Conservation (phyloP, 306 rosid species). For the Ormosia semicastrata region DNA sequence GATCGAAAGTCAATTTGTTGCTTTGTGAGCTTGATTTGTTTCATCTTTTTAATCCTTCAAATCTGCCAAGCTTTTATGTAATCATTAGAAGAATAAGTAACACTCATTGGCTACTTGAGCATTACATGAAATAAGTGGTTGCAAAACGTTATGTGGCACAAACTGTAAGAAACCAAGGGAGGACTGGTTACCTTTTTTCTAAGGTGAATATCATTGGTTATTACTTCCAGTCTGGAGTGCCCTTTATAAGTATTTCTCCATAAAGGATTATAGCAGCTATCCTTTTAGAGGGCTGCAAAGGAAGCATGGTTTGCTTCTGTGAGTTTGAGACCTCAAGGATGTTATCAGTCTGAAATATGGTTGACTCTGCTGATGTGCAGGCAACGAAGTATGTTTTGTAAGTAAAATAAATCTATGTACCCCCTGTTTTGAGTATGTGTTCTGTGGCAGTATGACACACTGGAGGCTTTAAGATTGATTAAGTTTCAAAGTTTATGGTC, state of each 20-base stretch:
- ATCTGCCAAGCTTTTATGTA: neutral
- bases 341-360: neutral
- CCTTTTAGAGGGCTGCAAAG: neutral
- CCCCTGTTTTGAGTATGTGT: neutral
- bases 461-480: neutral
- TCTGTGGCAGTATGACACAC: neutral
- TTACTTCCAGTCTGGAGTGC: neutral
- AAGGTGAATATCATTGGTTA: neutral
- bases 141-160: neutral
- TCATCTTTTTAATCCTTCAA: slow-evolving; percentile 2
- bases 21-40: slow-evolving; percentile 36
- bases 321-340: slow-evolving; percentile 15
- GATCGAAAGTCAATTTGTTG: slow-evolving; percentile 34
- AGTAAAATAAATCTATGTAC: neutral
- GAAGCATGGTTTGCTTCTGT: slow-evolving; percentile 10
- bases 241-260: neutral
- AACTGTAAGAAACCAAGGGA: neutral
- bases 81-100: slow-evolving; percentile 1
- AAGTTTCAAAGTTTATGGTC: neutral
- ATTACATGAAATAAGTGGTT: neutral
- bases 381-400: neutral
- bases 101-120: neutral
- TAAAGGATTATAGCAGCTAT: neutral
- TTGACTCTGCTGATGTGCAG: neutral
- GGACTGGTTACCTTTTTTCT: neutral